These are phyloP conservation scores for Aspergillus sp. DNA, from an alignment of 2,329 filamentous ascomycete species.

Conservation along the genomic window DNA sequence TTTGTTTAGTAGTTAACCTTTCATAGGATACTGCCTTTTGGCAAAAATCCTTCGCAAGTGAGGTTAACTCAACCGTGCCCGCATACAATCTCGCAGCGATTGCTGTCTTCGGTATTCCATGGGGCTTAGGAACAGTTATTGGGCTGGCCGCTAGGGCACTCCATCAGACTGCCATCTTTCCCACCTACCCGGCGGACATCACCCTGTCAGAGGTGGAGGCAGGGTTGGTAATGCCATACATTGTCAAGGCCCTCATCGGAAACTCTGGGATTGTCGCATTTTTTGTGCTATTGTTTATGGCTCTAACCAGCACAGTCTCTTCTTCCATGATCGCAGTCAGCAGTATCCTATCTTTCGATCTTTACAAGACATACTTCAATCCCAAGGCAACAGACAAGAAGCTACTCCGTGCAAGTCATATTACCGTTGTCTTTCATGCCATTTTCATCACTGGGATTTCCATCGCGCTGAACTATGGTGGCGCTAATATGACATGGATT, in stretches of 20 bases:
- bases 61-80: slow-evolving; percentile 49
- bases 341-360: slow-evolving; percentile 51
- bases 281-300: slow-evolving; percentile 54
- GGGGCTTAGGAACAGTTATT: slow-evolving; percentile 49
- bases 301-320: slow-evolving; percentile 51
- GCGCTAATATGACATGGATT: slow-evolving; percentile 51
- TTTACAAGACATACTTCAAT: slow-evolving; percentile 54
- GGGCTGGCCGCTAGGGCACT: slow-evolving; percentile 47
- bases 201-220: slow-evolving; percentile 43
- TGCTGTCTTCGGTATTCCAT: slow-evolving; percentile 50
- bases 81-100: slow-evolving; percentile 49
- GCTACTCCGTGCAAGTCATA: slow-evolving; percentile 47
- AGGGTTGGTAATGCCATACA: slow-evolving; percentile 51
- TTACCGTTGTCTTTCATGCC: slow-evolving; percentile 49
- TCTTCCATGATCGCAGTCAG: slow-evolving; percentile 54
- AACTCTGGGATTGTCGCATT: slow-evolving; percentile 44
- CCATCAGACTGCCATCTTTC: slow-evolving; percentile 48
- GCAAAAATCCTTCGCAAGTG: slow-evolving; percentile 53
- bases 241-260: slow-evolving; percentile 46
- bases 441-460: slow-evolving; percentile 51
- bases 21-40: slow-evolving; percentile 51
- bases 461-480: slow-evolving; percentile 49
- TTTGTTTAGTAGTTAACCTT: background rate
- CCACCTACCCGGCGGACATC: slow-evolving; percentile 44
- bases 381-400: slow-evolving; percentile 45